These are phyloP conservation scores for Litchi chinensis DNA, from an alignment of 345 rosid genomes.

Conservation along the genomic window DNA sequence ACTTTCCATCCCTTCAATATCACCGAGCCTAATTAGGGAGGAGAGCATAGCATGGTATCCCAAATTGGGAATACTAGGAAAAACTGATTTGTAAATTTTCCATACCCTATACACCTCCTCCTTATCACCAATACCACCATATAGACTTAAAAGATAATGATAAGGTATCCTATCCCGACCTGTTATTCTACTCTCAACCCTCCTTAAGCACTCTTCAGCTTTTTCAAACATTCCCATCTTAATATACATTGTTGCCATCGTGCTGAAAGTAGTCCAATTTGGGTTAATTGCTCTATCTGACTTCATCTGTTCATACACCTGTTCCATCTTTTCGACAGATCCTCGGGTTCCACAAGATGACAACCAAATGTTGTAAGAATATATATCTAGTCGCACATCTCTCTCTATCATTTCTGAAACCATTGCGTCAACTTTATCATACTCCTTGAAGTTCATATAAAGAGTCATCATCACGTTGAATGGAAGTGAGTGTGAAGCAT, in stretches of 20 bases:
- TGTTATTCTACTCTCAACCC: slow-evolving; percentile 76
- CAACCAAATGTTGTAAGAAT: slow-evolving; percentile 94
- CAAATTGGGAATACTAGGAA: slow-evolving; percentile 75
- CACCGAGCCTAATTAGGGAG: slow-evolving; percentile 63
- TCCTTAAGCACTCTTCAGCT: slow-evolving; percentile 84
- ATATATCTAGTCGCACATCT: slow-evolving; percentile 67
- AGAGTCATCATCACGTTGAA: slow-evolving; percentile 98
- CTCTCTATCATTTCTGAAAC: slow-evolving; percentile 81
- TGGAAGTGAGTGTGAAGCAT: slow-evolving; percentile 65
- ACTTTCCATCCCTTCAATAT: slow-evolving; percentile 77
- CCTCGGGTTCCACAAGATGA: slow-evolving; percentile 78
- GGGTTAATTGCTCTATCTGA: slow-evolving; percentile 56
- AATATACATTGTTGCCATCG: slow-evolving; percentile 87
- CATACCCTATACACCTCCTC: slow-evolving; percentile 77
- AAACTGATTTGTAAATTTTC: slow-evolving; percentile 75
- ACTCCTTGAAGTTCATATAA: slow-evolving; percentile 81
- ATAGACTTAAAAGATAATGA: slow-evolving; percentile 83
- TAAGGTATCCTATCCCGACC: slow-evolving; percentile 82
- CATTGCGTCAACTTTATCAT: slow-evolving; percentile 65
- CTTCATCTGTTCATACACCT: slow-evolving; percentile 76
- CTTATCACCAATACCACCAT: slow-evolving; percentile 70
- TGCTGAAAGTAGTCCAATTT: slow-evolving; percentile 93
- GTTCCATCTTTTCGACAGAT: slow-evolving; percentile 71
- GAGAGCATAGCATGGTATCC: slow-evolving; percentile 84
- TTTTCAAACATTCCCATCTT: slow-evolving; percentile 72